Evolutionary conservation across 2,329 filamentous ascomycete genomes (phyloP).

Genomic region (Curvularia spicifera): DNA sequence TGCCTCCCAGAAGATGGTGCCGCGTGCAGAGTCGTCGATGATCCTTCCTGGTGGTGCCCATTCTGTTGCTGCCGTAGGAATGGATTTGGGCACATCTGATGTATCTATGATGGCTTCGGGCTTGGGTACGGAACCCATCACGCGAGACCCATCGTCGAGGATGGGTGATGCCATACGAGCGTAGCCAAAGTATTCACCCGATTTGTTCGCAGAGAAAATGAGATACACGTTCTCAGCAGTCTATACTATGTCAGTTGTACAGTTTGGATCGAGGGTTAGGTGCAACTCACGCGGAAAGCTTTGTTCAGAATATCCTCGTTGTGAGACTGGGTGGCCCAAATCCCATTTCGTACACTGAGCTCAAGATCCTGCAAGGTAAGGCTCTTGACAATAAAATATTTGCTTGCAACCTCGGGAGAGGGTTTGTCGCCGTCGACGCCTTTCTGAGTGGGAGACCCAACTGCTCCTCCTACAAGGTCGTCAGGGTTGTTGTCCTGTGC

Average conservation of each 20-base stretch:
- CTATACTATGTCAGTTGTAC: conserved; percentile 55
- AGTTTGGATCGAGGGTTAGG: too few relatives aligned
- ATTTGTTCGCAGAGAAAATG: conserved; percentile 96
- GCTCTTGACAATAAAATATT: conserved; percentile 93
- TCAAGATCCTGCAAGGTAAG: conserved; percentile 90
- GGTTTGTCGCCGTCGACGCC: conserved; percentile 19
- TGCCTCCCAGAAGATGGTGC: conserved; percentile 96
- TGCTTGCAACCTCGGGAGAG: conserved; percentile 60
- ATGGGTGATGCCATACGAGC: conserved; percentile 88
- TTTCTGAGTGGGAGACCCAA: conserved; percentile 19
- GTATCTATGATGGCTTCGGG: conserved; percentile 62
- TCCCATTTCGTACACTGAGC: conserved; percentile 81
- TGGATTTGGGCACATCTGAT: conserved; percentile 76
- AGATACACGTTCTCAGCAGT: conserved; percentile 83
- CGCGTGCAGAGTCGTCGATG: conserved; percentile 90
- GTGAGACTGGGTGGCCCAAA: conserved; percentile 94
- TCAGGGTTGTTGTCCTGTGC: conserved; percentile 20
- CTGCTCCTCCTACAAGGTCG: conserved; percentile 18
- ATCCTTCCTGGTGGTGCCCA: conserved; percentile 82
- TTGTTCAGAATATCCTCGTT: conserved; percentile 85
- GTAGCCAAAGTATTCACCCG: conserved; percentile 95
- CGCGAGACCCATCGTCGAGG: conserved; percentile 68
- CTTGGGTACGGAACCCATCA: conserved; percentile 63
- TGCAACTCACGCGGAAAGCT: conserved; percentile 73
- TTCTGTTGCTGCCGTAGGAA: conserved; percentile 77